Percentiles rank a stretch among this genome's conserved stretches.
phyloP scores from a whole-genome alignment of 2,329 filamentous ascomycete genomes.

The Monilinia fructigena region DNA sequence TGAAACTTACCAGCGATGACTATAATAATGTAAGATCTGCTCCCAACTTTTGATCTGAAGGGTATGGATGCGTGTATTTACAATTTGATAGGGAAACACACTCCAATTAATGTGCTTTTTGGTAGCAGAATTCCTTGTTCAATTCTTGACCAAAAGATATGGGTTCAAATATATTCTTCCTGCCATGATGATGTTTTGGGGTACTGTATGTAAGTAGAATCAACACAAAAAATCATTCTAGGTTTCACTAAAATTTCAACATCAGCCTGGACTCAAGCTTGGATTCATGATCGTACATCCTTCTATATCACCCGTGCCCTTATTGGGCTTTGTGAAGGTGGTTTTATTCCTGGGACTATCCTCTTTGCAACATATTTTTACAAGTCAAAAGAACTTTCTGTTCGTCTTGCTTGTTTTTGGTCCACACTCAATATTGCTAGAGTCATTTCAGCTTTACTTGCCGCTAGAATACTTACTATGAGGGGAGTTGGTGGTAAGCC shows the following conservation, averaged over 20 bases:
- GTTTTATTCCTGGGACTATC: slow-evolving; percentile 61
- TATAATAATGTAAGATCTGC: slow-evolving; percentile 39
- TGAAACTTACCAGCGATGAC: slow-evolving; percentile 25
- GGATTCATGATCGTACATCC: slow-evolving; percentile 40
- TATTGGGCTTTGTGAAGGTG: slow-evolving; percentile 37
- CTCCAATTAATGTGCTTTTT: slow-evolving; percentile 43
- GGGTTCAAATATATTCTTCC: slow-evolving; percentile 54
- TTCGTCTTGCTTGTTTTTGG: slow-evolving; percentile 68
- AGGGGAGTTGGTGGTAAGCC: slow-evolving; percentile 51
- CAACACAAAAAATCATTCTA: slow-evolving; percentile 38
- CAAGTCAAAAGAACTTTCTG: slow-evolving; percentile 62
- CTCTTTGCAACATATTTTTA: slow-evolving; percentile 71
- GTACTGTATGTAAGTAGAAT: slow-evolving; percentile 43
- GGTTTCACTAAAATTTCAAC: background rate
- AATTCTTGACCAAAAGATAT: slow-evolving; percentile 49
- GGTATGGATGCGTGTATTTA: background rate
- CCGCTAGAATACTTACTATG: slow-evolving; percentile 55
- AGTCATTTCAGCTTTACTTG: slow-evolving; percentile 55
- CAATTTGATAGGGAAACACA: slow-evolving; percentile 46
- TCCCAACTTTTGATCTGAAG: background rate
- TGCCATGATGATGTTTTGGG: slow-evolving; percentile 54
- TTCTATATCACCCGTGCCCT: slow-evolving; percentile 38
- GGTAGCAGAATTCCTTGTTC: slow-evolving; percentile 57
- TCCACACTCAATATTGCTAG: slow-evolving; percentile 51
- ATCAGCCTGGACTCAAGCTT: slow-evolving; percentile 49